Conservation (phyloP, 768 basidiomycete species). For the Tephrocybe sp. region DNA sequence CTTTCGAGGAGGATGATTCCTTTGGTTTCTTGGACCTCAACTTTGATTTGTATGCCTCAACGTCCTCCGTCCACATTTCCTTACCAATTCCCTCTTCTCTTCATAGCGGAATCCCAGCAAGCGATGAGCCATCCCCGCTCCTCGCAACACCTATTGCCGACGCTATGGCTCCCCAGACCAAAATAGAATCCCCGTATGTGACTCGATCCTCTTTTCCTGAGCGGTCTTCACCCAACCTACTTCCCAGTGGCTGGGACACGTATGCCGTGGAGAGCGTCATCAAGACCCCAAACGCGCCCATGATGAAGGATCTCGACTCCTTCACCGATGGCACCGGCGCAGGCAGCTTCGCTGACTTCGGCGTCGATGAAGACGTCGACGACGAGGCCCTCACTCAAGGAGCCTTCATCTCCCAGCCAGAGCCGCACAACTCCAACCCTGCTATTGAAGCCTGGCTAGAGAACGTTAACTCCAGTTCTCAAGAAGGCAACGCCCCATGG, state of each 20-base stretch:
- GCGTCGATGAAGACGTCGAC: slow-evolving; percentile 32
- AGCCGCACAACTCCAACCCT: slow-evolving; percentile 21
- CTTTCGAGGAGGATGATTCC: neutral
- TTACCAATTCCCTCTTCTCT: neutral
- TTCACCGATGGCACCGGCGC: slow-evolving; percentile 57
- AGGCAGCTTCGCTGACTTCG: slow-evolving; percentile 48
- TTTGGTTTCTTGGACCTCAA: slow-evolving; percentile 1
- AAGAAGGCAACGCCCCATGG: slow-evolving; percentile 13
- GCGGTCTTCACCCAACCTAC: neutral
- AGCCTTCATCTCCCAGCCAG: slow-evolving; percentile 30
- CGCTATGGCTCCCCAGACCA: slow-evolving; percentile 5
- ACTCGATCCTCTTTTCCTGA: slow-evolving; percentile 5
- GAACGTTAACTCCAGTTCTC: slow-evolving; percentile 29
- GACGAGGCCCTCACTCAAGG: slow-evolving; percentile 31
- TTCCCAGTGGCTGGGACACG: slow-evolving; percentile 11
- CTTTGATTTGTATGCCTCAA: slow-evolving; percentile 6
- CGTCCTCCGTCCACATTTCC: neutral
- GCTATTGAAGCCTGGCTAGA: slow-evolving; percentile 43
- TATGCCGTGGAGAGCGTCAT: slow-evolving; percentile 13
- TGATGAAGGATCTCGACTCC: slow-evolving; percentile 53
- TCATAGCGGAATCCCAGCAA: neutral
- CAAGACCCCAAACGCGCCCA: slow-evolving; percentile 40
- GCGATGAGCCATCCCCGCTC: slow-evolving; percentile 2
- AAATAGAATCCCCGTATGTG: slow-evolving; percentile 16
- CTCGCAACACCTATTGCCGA: slow-evolving; percentile 10